These are phyloP conservation scores for Bretziella fagacearum DNA, from an alignment of 2,329 filamentous ascomycete genomes.

Conservation along the genomic window DNA sequence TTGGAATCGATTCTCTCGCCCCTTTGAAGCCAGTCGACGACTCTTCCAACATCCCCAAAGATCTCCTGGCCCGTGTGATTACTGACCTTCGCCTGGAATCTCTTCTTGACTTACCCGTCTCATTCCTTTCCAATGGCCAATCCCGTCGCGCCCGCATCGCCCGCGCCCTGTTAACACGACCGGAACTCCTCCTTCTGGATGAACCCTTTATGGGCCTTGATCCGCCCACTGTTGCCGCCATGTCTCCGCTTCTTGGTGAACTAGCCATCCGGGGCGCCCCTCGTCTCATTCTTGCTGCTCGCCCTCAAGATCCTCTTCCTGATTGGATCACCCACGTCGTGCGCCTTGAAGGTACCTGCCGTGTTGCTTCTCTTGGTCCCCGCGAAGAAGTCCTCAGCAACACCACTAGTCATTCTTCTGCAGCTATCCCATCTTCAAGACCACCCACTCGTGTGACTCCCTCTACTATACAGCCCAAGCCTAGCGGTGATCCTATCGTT, in stretches of 20 bases:
- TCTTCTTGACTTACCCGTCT: slow-evolving; percentile 64
- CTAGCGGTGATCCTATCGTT: slow-evolving; percentile 58
- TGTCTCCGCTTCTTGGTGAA: slow-evolving; percentile 53
- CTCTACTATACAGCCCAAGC: slow-evolving; percentile 34
- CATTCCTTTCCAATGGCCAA: slow-evolving; percentile 87
- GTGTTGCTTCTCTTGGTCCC: slow-evolving; percentile 46
- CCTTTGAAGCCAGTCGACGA: slow-evolving; percentile 32
- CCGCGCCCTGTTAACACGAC: slow-evolving; percentile 59
- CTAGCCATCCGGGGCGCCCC: slow-evolving; percentile 52
- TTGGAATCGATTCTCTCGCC: slow-evolving; percentile 71
- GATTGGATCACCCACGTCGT: slow-evolving; percentile 80
- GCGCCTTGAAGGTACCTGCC: slow-evolving; percentile 50
- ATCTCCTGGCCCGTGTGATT: slow-evolving; percentile 45
- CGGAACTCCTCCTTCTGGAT: slow-evolving; percentile 72
- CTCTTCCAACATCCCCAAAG: slow-evolving; percentile 30
- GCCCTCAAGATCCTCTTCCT: slow-evolving; percentile 75
- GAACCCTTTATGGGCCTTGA: slow-evolving; percentile 96
- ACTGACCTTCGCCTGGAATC: slow-evolving; percentile 49
- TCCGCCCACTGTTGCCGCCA: slow-evolving; percentile 54
- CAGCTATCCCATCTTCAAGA: slow-evolving; percentile 21
- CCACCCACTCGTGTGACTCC: slow-evolving; percentile 30
- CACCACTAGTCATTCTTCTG: slow-evolving; percentile 28
- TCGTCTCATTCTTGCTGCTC: slow-evolving; percentile 56
- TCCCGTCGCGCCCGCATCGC: slow-evolving; percentile 76
- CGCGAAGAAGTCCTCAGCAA: slow-evolving; percentile 44